Percentiles rank a stretch among this genome's conserved stretches.
Evolutionary conservation across 306 rosid genomes (phyloP).

Genomic region (Fragaria ananassa): DNA sequence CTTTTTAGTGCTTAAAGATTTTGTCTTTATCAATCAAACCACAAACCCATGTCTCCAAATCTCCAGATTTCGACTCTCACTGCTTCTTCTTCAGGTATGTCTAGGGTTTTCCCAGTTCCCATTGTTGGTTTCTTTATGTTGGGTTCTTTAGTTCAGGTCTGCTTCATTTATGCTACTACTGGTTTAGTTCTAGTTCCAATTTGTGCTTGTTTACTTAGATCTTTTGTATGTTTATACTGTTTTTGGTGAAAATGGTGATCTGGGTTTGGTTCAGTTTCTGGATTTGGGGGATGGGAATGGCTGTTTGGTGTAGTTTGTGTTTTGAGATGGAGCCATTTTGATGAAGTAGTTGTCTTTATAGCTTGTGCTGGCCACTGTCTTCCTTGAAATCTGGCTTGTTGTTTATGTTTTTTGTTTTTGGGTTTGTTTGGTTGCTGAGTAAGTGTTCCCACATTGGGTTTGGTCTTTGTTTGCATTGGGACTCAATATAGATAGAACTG

Average conservation of each 20-base stretch:
- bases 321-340: neutral
- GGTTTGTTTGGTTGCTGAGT: slow-evolving; percentile 15
- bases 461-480: neutral
- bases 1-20: slow-evolving; percentile 5
- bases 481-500: neutral
- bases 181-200: neutral
- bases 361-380: neutral
- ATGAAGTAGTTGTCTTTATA: neutral
- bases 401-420: neutral
- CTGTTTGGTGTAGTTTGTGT: neutral
- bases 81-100: slow-evolving; percentile 41
- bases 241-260: slow-evolving; percentile 27
- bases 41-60: slow-evolving; percentile 15
- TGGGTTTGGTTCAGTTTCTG: slow-evolving; percentile 27
- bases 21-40: slow-evolving; percentile 19
- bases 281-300: slow-evolving; percentile 20
- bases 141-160: neutral
- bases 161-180: slow-evolving; percentile 7
- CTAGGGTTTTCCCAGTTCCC: slow-evolving; percentile 9
- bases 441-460: neutral
- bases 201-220: slow-evolving; percentile 34
- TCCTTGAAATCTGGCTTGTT: slow-evolving; percentile 5
- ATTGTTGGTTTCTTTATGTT: neutral
- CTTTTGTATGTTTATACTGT: slow-evolving; percentile 39
- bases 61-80: slow-evolving; percentile 24